Base-by-base conservation (phyloP, 306 rosid species). In the Canavalia gladiata region DNA sequence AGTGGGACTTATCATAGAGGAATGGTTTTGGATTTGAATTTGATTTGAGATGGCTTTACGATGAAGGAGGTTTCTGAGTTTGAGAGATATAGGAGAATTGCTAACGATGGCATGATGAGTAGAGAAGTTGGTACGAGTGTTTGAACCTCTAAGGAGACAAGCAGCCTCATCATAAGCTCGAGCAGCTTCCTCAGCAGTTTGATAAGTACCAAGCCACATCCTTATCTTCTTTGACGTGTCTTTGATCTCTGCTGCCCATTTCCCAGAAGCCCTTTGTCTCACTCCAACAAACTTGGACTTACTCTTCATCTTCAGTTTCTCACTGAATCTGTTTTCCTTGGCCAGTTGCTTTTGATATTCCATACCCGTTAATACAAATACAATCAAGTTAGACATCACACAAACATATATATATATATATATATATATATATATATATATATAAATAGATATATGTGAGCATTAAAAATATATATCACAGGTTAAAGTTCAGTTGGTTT, bases 191-290 rank as follows among this genome's bases (percentile, higher is more conserved):
- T 94, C 98, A 0, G 97, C 87, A 1, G 97, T 90, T 50, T 74
- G 83, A 25, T 86, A 92, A n/a, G 97, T 92, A 5, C 98, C 97
- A 29, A 94, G 89, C 98, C 98, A 94, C 88, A 94, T 74, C 45
- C 97, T 89, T 29, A 94, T 89, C 83, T 89, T 91, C 84, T 84
- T 86, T 4, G 93, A 84, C 11, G 97, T 90, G 90, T 94, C 98
- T 86, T 94, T 94, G 86, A 94, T 94, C 81, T 94, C 97, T 54
- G 98, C 92, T 7, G 94, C 97, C 97, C 97, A 94, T 88, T 90
- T 94, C 51, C 98, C 98, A 0, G 94, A 94, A 34, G 97, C 90
- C 84, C 98, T 88, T 66, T 94, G 96, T 70, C 98, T 87, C 58
- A 94, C 98, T 10, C 97, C 98, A 45, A 90, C 89, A 68, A 89